Conservation (phyloP, 139 green algal genomes). For the Tetradesmus lagerheimii region DNA sequence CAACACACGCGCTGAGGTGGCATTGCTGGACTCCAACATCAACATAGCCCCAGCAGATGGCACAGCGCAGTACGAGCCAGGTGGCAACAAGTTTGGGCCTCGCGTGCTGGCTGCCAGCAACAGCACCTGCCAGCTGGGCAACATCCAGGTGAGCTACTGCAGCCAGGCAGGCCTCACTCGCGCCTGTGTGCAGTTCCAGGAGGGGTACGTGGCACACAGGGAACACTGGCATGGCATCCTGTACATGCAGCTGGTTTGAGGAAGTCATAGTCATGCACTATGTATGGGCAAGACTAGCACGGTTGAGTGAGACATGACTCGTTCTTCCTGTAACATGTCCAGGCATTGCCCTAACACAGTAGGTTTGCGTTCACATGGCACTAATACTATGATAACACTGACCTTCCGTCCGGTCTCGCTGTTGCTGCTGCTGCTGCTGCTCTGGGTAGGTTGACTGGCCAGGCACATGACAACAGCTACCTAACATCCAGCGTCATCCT, state of each 20-base stretch:
- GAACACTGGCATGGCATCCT: no score
- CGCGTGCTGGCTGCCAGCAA: constrained; percentile 7
- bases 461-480: constrained; percentile 37
- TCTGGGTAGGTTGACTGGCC: background rate
- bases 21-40: constrained; percentile 59
- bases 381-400: no score
- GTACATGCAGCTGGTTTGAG: no score
- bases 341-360: no score
- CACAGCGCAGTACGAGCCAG: background rate
- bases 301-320: no score
- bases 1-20: constrained; percentile 56
- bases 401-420: no score
- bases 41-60: constrained; percentile 22
- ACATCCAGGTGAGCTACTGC: constrained; percentile 16
- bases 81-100: constrained; percentile 35
- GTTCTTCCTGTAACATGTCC: no score
- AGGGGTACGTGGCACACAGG: background rate
- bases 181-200: constrained; percentile 25
- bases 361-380: no score
- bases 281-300: no score
- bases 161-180: constrained; percentile 26
- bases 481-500: constrained; percentile 29
- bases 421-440: constrained; percentile 9
- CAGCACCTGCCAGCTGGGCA: background rate
- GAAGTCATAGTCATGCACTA: no score